These are phyloP conservation scores for Rhizopogon roseolus DNA, from an alignment of 768 basidiomycete species.

Conservation along the genomic window DNA sequence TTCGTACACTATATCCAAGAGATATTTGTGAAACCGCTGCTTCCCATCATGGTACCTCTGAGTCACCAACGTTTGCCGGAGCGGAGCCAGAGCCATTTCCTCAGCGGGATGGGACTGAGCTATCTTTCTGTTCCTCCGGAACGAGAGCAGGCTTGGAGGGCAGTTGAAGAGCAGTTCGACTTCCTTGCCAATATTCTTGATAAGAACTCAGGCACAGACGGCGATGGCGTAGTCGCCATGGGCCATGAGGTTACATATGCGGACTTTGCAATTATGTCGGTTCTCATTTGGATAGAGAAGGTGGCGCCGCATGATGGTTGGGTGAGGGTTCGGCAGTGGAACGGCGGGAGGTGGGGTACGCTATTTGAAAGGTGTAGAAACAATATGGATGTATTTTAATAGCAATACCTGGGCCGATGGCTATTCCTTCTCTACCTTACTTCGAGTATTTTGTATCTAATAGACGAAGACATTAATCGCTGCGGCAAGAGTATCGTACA, in stretches of 20 bases:
- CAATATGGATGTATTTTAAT: conserved; percentile 64
- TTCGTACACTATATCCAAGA: conserved; percentile 72
- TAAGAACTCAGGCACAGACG: conserved; percentile 56
- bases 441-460: background rate
- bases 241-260: conserved; percentile 66
- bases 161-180: conserved; percentile 62
- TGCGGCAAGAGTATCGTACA: too few species aligned
- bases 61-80: conserved; percentile 58
- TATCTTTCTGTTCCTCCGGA: conserved; percentile 33
- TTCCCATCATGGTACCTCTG: conserved; percentile 67
- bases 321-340: conserved; percentile 65
- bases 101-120: conserved; percentile 11
- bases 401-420: background rate
- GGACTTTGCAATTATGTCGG: conserved; percentile 69
- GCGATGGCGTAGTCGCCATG: conserved; percentile 60
- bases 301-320: conserved; percentile 74
- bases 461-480: too few species aligned
- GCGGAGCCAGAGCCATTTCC: conserved; percentile 50
- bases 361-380: conserved; percentile 58
- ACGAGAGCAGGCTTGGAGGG: conserved; percentile 60
- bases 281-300: conserved; percentile 70
- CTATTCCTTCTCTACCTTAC: background rate
- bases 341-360: conserved; percentile 60
- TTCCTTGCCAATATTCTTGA: conserved; percentile 62
- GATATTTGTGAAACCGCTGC: conserved; percentile 57